These are phyloP conservation scores for Poa pratensis DNA, from an alignment of 176 grass and related monocot genomes.

Conservation along the genomic window DNA sequence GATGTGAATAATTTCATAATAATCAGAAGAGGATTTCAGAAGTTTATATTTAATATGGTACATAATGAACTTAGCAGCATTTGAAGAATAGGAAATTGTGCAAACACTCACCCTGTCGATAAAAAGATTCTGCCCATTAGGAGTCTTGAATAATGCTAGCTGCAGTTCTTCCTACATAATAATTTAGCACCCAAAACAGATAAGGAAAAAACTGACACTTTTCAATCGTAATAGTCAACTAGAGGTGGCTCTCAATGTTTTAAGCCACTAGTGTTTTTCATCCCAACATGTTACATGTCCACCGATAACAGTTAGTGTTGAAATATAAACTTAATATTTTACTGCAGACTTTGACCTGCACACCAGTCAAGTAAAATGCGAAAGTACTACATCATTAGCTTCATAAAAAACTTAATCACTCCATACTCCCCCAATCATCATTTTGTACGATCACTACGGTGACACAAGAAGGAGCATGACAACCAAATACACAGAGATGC, in stretches of 20 bases:
- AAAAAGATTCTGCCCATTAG: constrained; percentile 76
- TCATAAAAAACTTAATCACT: background rate
- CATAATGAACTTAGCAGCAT: too few relatives aligned
- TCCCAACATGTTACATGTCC: background rate
- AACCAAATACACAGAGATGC: background rate
- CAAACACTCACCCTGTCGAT: constrained; percentile 66
- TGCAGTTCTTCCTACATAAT: constrained; percentile 79
- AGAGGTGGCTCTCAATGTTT: background rate
- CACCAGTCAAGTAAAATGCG: background rate
- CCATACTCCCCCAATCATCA: background rate
- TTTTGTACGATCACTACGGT: background rate
- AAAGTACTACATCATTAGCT: background rate
- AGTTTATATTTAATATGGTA: background rate
- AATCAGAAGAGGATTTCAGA: background rate
- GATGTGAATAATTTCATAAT: constrained; percentile 16
- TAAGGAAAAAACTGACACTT: background rate
- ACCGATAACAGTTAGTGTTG: background rate
- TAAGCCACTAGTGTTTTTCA: background rate
- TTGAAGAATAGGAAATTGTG: constrained; percentile 7
- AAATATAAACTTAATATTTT: background rate
- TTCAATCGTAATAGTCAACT: background rate
- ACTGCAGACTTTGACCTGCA: background rate
- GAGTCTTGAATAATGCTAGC: constrained; percentile 75
- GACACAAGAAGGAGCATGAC: constrained; percentile 1
- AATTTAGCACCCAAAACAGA: constrained; percentile 13